Conservation (phyloP, 768 basidiomycete genomes). For the Cystofilobasidium macerans region DNA sequence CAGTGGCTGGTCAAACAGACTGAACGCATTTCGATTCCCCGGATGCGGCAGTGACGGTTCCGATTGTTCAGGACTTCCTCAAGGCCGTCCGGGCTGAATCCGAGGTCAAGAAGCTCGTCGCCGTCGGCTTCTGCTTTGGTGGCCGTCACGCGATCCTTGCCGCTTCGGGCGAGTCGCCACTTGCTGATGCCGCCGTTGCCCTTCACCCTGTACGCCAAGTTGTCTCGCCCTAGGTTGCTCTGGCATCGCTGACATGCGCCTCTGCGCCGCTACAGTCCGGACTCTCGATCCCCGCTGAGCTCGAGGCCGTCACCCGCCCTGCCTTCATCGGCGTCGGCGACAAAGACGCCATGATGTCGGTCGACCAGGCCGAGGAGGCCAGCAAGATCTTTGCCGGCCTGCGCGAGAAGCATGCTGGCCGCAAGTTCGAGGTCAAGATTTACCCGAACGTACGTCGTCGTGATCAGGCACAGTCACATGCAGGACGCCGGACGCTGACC, state of each 20-base stretch:
- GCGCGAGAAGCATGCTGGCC: conserved; percentile 18
- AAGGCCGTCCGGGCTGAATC: conserved; percentile 34
- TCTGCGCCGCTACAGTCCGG: not conserved
- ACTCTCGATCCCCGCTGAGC: conserved; percentile 31
- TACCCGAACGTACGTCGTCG: conserved; percentile 4
- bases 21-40: too few species aligned
- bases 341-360: conserved; percentile 28
- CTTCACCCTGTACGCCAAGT: conserved; percentile 38
- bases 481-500: not conserved
- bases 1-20: not conserved
- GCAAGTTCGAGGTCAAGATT: conserved; percentile 11
- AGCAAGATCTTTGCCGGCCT: conserved; percentile 28
- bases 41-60: conserved; percentile 30
- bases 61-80: conserved; percentile 36
- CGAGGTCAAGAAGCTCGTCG: conserved; percentile 34
- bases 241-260: not conserved
- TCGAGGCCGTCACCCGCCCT: conserved; percentile 33
- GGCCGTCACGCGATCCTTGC: conserved; percentile 31
- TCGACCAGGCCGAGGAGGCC: conserved; percentile 29
- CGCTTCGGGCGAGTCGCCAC: conserved; percentile 28
- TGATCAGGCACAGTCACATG: not conserved
- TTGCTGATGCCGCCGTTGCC: conserved; percentile 31
- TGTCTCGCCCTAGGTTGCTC: not conserved
- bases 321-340: conserved; percentile 34
- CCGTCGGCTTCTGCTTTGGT: conserved; percentile 40